Base-by-base conservation (phyloP, 768 basidiomycete species). In the Cystofilobasidium ferigula region DNA sequence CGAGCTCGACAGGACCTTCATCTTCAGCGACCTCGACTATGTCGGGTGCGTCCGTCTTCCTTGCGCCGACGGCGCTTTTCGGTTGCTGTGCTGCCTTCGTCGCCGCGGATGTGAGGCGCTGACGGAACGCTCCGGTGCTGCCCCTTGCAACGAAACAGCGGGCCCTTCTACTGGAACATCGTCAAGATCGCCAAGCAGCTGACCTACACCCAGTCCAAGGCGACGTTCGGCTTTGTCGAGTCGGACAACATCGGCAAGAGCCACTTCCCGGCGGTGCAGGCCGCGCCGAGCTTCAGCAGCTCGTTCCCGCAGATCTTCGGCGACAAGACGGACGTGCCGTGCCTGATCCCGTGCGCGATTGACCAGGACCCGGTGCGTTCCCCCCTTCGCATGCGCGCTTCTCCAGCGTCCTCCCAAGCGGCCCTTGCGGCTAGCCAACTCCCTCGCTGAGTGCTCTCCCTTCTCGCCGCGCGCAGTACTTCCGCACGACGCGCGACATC, bases 231-330 rank as follows among this genome's bases (percentile, higher is more conserved):
- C 2, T 99, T 99, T 80, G 85, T 80, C 68, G 94, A 98, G 72
- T 92, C 90, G 92, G 95, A 98, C 77, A 98, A 97, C 78, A 91
- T 98, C 70, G 95, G 95, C 68, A 98, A 97, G 79, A 84, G 89
- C 67, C 93, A 97, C 78, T 99, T 99, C 75, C 89, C 87, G 40
- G 82, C 95, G 34, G 85, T 99, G 70, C 95, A 99, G 77, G 91
- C 95, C 10, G 84, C 93, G 0, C 93, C 95, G 0, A 88, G 91
- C 22, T 99, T 99, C 80, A 92, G 90, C 69, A 94, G 92, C 76
- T 95, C 93, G 16, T 99, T 98, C 80, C 93, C 95, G 24, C 90
- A 99, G 69, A 98, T 99, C 70, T 99, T 92, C 72, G 93, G 92
- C 61, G 80, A 83, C 7, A 79, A 78, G 45, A 83, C 84, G 64